A percentile compares a stretch with the other conserved stretches of the same genome.
These are phyloP conservation scores for Niveomyces coronatus DNA, from an alignment of 2,329 filamentous ascomycete species.

Conservation along the genomic window DNA sequence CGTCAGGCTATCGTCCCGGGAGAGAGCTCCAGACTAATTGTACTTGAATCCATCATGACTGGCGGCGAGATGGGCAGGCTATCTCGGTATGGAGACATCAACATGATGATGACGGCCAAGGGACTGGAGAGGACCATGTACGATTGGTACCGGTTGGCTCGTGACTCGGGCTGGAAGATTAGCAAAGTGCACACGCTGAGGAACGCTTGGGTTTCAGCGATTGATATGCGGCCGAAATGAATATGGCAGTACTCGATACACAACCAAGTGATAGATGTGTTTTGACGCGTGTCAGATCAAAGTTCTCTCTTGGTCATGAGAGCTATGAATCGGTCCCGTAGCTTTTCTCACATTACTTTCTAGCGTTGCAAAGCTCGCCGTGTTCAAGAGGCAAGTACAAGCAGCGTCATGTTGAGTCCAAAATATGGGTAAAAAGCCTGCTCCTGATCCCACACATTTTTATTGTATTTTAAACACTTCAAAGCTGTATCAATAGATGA, in stretches of 20 bases:
- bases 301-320: neutral
- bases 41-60: constrained; percentile 27
- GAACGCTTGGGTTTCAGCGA: constrained; percentile 16
- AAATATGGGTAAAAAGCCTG: neutral
- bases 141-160: constrained; percentile 21
- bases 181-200: constrained; percentile 11
- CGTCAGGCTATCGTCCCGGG: constrained; percentile 20
- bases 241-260: neutral
- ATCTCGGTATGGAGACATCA: constrained; percentile 28
- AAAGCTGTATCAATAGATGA: neutral
- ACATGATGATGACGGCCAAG: constrained; percentile 27
- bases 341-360: neutral
- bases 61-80: constrained; percentile 21
- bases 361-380: neutral
- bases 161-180: constrained; percentile 21
- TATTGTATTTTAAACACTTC: neutral
- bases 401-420: neutral
- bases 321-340: neutral
- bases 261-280: neutral
- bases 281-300: neutral
- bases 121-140: constrained; percentile 22
- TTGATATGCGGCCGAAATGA: constrained; percentile 11
- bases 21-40: constrained; percentile 20
- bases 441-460: neutral
- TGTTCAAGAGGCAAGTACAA: neutral